Evolutionary conservation across 2,329 filamentous ascomycete species (phyloP).

Genomic region (Hymenoscyphus linearis): DNA sequence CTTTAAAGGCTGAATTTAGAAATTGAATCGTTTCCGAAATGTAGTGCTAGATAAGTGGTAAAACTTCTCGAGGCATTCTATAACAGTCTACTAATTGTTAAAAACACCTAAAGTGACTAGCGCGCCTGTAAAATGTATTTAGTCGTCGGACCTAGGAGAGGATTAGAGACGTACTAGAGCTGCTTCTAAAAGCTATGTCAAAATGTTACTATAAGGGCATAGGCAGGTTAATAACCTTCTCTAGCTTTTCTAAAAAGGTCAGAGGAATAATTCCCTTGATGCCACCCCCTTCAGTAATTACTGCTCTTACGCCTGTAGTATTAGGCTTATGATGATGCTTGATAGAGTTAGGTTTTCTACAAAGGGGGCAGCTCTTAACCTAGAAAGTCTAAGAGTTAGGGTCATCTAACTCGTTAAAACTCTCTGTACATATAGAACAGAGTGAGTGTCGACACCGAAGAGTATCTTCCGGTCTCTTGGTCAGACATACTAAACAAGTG

Average conservation of each 20-base stretch:
- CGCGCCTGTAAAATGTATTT: slow-evolving; percentile 12
- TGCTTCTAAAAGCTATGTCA: slow-evolving; percentile 22
- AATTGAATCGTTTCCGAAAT: slow-evolving; percentile 5
- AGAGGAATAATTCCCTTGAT: slow-evolving; percentile 24
- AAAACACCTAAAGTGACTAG: slow-evolving; percentile 19
- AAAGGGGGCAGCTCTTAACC: slow-evolving; percentile 29
- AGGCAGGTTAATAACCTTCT: slow-evolving; percentile 16
- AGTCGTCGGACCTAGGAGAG: slow-evolving; percentile 5
- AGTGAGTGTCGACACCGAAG: not conserved
- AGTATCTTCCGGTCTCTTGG: not conserved
- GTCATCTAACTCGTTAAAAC: not conserved
- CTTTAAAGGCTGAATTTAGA: not conserved
- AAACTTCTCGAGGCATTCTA: slow-evolving; percentile 10
- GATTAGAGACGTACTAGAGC: slow-evolving; percentile 18
- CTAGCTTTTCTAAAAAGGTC: slow-evolving; percentile 18
- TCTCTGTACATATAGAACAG: not conserved
- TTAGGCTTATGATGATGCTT: slow-evolving; percentile 28
- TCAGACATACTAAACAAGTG: not conserved
- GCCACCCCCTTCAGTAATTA: slow-evolving; percentile 35
- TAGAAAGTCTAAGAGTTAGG: slow-evolving; percentile 22
- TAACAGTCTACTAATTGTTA: slow-evolving; percentile 9
- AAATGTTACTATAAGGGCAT: slow-evolving; percentile 22
- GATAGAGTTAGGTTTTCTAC: slow-evolving; percentile 19
- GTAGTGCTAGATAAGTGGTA: slow-evolving; percentile 1
- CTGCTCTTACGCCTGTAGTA: slow-evolving; percentile 31